Evolutionary conservation across 192 early-diverging fungal genomes (phyloP).

Genomic region (Entophlyctis luteolus): DNA sequence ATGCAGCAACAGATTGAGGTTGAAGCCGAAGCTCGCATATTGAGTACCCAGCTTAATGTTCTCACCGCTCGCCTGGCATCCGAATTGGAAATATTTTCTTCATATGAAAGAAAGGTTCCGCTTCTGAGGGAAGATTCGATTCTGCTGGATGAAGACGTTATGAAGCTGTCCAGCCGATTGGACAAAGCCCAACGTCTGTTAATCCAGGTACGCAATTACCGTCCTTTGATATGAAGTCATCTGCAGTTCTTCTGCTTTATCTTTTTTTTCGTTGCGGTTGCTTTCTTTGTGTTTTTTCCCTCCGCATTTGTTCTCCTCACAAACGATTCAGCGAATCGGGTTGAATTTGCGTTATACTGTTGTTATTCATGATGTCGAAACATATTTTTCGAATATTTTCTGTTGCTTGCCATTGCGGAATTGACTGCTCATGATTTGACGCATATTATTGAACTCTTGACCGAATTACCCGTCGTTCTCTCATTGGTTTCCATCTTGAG

Average conservation of each 20-base stretch:
- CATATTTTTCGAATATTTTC: no score
- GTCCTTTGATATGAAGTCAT: background rate
- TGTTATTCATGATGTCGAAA: no score
- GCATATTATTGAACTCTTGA: no score
- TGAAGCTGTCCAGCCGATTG: conserved; percentile 3
- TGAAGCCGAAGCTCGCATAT: background rate
- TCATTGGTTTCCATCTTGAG: no score
- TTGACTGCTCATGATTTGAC: no score
- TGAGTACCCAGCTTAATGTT: background rate
- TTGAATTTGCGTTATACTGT: no score
- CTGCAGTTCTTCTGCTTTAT: background rate
- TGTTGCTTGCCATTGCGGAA: no score
- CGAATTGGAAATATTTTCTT: background rate
- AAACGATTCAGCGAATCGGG: background rate
- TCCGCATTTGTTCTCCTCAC: background rate
- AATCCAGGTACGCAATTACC: conserved; percentile 9
- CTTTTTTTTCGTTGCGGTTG: background rate
- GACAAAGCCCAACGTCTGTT: conserved; percentile 23
- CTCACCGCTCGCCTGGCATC: background rate
- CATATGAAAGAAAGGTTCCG: conserved; percentile 14
- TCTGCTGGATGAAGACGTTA: conserved; percentile 25
- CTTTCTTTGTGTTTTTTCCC: background rate
- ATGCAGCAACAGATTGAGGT: background rate
- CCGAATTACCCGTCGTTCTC: no score
- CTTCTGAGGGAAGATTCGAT: conserved; percentile 18